Evolutionary conservation across 2,329 filamentous ascomycete species (phyloP), one percentile per base, ranked within the genome.

Genomic region (Colletotrichum zoysiae): DNA sequence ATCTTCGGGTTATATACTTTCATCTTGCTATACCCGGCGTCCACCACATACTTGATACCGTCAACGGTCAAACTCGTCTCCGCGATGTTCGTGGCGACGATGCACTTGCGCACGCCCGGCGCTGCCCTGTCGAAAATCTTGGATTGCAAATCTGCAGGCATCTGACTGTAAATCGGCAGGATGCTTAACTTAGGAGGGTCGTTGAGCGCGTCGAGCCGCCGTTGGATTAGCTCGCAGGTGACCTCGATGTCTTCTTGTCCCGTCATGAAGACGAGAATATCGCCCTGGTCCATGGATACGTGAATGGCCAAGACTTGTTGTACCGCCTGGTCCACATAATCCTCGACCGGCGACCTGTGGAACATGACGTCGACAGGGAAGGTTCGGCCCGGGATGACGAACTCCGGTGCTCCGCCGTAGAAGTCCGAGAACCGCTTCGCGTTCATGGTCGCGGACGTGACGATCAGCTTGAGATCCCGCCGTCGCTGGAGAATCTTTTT

Each of bases 1-100:
- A 99, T 98, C 65, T 95, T 93, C 7, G 96, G 95, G 78, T 99
- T 99, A 83, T 98, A 99, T 5, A 99, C 96, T 80, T 99, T 99
- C 79, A 98, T 89, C 81, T 99, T 99, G 2, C 95, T 97, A 81
- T 95, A 99, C 0, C 96, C 96, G 1, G 94, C 91, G 80, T 99
- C 96, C 5, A 99, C 96, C 30, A 99, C 96, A 78, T 97, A 99
- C 92, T 98, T 98, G 82, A 99, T 99, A 75, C 96, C 96, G 79
- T 99, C 96, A 7, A 99, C 96, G 0, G 96, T 99, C 83, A 99
- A 86, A 86, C 95, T 97, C 0, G 96, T 99, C 82, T 99, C 96
- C 2, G 96, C 96, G 81, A 99, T 99, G 78, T 99, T 99, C 42
- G 96, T 99, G 1, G 97, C 96, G 51, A 99, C 95, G 74, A 99